Evolutionary conservation across 768 basidiomycete species (phyloP), one percentile per base, ranked within the genome.

Genomic region (Leccinellum luteum): DNA sequence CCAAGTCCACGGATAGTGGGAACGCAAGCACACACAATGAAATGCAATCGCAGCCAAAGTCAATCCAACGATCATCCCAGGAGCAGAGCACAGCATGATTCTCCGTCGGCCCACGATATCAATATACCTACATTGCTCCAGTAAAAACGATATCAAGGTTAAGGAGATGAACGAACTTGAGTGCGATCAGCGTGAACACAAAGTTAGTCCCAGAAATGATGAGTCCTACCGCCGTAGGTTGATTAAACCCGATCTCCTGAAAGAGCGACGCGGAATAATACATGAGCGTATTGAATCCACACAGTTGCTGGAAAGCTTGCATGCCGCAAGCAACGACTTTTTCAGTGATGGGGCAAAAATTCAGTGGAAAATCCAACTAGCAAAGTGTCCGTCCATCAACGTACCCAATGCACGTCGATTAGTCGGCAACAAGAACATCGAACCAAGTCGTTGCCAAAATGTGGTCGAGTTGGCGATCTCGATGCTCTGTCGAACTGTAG

Each of bases 271-370:
- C 86, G 21, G 86, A 87, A 66, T 87, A 86, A 64, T 81, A 84
- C 82, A 85, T 84, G 57, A 91, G 79, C 0, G 90, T 90, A 65
- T 92, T 92, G 77, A 91, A 92, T 2, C 91, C 91, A 59, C 85
- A 92, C 0, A 92, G 78, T 67, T 92, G 91, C 66, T 94, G 91
- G 72, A 85, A 86, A 0, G 87, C 89, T 74, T 92, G 90, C 71
- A 92, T 83, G 45, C 87, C 90, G 66, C 88, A 89, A 10, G 82
- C 87, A 14, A 93, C 78, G 60, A 89, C 87, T 90, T 56, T 56
- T 25, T 52, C 35, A 6, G 4, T 3, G 6, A 21, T 34, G 31
- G 3, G 21, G n/a, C 19, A 7, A 10, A 2, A 17, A 23, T 12
- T 58, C 10, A 55, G 56, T 56, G 34, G 13, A 50, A 23, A 35